Percentiles rank a stretch among this genome's conserved stretches.
These are phyloP conservation scores for Zizania latifolia DNA, from an alignment of 176 grass and related monocot genomes.

Conservation along the genomic window DNA sequence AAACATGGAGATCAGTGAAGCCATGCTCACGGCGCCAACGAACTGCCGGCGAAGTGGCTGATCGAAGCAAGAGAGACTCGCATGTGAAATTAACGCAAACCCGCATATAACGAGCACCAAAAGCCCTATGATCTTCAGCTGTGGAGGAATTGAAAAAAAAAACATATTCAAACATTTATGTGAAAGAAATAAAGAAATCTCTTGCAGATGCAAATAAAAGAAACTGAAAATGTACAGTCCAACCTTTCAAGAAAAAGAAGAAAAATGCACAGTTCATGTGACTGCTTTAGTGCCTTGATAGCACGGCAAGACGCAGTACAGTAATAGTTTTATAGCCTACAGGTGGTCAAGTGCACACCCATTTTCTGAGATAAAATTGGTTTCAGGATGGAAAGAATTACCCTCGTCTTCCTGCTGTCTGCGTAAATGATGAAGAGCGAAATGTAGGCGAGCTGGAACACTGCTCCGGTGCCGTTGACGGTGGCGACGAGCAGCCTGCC, in stretches of 20 bases:
- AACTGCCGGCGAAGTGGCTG: slow-evolving; percentile 43
- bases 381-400: slow-evolving; percentile 5
- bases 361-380: neutral
- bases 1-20: slow-evolving; percentile 68
- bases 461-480: slow-evolving; percentile 67
- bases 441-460: slow-evolving; percentile 64
- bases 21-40: slow-evolving; percentile 47
- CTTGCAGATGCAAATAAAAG: neutral
- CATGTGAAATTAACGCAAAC: slow-evolving; percentile 32
- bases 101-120: slow-evolving; percentile 28
- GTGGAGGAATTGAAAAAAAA: neutral
- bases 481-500: slow-evolving; percentile 61
- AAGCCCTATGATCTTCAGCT: slow-evolving; percentile 52
- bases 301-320: neutral
- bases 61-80: slow-evolving; percentile 44
- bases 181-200: neutral
- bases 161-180: neutral
- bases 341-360: neutral
- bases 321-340: no score
- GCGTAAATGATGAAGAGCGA: slow-evolving; percentile 64
- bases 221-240: neutral
- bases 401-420: slow-evolving; percentile 43
- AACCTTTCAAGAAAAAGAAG: no score
- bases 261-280: no score
- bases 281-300: no score